Evolutionary conservation across 441 rosid genomes (phyloP).

Genomic region (Populus tomentosa): DNA sequence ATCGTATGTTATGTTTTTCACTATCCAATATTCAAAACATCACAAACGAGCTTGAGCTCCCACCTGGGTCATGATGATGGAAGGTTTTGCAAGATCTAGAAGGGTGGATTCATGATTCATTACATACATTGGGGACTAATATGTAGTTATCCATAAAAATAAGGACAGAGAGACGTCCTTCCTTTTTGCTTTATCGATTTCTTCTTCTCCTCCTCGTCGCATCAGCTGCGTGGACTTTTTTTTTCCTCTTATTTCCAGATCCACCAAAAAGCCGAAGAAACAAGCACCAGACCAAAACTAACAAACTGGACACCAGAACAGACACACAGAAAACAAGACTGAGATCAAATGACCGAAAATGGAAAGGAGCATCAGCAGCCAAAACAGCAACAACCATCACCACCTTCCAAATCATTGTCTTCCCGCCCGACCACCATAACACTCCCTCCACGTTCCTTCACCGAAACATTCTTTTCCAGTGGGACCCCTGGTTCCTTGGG

Average conservation of each 20-base stretch:
- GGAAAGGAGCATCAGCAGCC: background rate
- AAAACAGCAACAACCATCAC: background rate
- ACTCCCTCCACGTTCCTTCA: conserved; percentile 63
- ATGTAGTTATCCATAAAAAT: background rate
- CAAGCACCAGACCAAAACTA: background rate
- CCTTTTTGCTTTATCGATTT: background rate
- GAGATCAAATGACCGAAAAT: conserved; percentile 17
- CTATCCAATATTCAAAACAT: too few relatives aligned
- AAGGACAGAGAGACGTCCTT: background rate
- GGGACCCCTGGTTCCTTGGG: conserved; percentile 22
- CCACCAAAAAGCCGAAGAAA: conserved; percentile 2
- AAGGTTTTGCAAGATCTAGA: background rate
- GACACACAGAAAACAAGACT: background rate
- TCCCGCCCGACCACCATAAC: conserved; percentile 53
- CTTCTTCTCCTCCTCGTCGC: background rate
- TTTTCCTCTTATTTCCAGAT: conserved; percentile 8
- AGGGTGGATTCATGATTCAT: background rate
- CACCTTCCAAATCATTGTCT: conserved; percentile 17
- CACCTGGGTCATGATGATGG: background rate
- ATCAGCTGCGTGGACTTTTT: conserved; percentile 23
- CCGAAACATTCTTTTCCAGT: conserved; percentile 38
- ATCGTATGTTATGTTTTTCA: too few relatives aligned
- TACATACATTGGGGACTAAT: background rate
- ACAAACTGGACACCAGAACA: background rate
- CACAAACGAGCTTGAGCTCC: background rate